These are phyloP conservation scores for Xylaria sp. DNA, from an alignment of 2,329 filamentous ascomycete species.

Conservation along the genomic window DNA sequence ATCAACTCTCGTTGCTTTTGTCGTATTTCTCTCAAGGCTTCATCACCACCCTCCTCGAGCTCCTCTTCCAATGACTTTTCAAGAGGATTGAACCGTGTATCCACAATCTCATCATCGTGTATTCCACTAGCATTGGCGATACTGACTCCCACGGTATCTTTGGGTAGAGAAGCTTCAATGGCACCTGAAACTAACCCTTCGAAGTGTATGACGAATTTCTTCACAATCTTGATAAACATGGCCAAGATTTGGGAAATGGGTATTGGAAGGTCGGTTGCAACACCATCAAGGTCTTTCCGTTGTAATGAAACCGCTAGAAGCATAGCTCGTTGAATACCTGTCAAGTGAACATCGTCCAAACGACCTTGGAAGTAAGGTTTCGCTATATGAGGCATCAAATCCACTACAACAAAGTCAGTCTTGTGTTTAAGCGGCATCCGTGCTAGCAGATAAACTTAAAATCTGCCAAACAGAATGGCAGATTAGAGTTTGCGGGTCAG, in stretches of 20 bases:
- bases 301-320: slow-evolving; percentile 91
- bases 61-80: slow-evolving; percentile 77
- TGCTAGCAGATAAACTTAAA: no score
- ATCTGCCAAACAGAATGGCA: no score
- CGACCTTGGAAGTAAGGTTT: slow-evolving; percentile 83
- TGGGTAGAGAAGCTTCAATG: slow-evolving; percentile 69
- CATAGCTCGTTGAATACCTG: slow-evolving; percentile 83
- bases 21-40: slow-evolving; percentile 71
- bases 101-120: slow-evolving; percentile 72
- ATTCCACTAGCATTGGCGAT: slow-evolving; percentile 64
- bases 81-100: slow-evolving; percentile 73
- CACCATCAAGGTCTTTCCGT: slow-evolving; percentile 80
- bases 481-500: no score
- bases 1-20: slow-evolving; percentile 88
- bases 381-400: slow-evolving; percentile 84
- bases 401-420: slow-evolving; percentile 53
- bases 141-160: slow-evolving; percentile 62
- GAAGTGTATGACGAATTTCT: slow-evolving; percentile 84
- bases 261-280: slow-evolving; percentile 79
- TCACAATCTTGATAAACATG: slow-evolving; percentile 96
- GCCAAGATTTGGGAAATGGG: slow-evolving; percentile 81
- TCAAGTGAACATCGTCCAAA: slow-evolving; percentile 71
- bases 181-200: slow-evolving; percentile 75
- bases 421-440: neutral
- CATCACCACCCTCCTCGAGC: slow-evolving; percentile 80